phyloP scores from a whole-genome alignment of 768 basidiomycete genomes.

The Roridomyces roridus region DNA sequence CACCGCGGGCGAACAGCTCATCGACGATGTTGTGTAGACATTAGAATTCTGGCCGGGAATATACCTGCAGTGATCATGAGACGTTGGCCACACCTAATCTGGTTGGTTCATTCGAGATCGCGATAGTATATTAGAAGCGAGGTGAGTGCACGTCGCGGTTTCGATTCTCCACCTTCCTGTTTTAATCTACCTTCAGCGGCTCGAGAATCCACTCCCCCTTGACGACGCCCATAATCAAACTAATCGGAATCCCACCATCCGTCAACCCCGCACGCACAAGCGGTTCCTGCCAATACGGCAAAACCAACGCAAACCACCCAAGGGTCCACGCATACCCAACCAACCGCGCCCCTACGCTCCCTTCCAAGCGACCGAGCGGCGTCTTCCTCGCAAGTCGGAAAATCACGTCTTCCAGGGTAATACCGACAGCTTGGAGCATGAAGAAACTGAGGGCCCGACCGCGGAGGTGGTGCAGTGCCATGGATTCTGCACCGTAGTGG shows the following conservation, averaged over 20 bases:
- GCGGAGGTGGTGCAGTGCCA: conserved; percentile 18
- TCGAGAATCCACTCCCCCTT: no score
- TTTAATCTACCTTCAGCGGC: no score
- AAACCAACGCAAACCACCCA: conserved; percentile 5
- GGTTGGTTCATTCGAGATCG: no score
- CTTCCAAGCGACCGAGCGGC: background rate
- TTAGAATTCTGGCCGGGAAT: no score
- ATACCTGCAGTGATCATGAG: no score
- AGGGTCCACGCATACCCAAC: conserved; percentile 5
- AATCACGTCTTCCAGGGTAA: conserved; percentile 12
- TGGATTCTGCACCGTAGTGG: conserved; percentile 40
- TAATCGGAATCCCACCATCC: conserved; percentile 7
- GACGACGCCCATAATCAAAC: no score
- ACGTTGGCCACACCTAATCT: no score
- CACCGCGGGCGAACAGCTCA: no score
- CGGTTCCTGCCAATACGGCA: conserved; percentile 11
- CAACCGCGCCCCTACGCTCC: background rate
- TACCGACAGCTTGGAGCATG: conserved; percentile 12
- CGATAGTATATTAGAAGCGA: no score
- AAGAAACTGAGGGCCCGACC: conserved; percentile 12
- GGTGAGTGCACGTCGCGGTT: no score
- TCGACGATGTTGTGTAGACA: no score
- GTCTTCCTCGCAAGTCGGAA: background rate
- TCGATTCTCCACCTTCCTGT: no score
- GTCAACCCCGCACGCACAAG: conserved; percentile 5